Evolutionary conservation across 345 rosid genomes (phyloP), one percentile per base, ranked within the genome.

Genomic region (Lepidium africanum): DNA sequence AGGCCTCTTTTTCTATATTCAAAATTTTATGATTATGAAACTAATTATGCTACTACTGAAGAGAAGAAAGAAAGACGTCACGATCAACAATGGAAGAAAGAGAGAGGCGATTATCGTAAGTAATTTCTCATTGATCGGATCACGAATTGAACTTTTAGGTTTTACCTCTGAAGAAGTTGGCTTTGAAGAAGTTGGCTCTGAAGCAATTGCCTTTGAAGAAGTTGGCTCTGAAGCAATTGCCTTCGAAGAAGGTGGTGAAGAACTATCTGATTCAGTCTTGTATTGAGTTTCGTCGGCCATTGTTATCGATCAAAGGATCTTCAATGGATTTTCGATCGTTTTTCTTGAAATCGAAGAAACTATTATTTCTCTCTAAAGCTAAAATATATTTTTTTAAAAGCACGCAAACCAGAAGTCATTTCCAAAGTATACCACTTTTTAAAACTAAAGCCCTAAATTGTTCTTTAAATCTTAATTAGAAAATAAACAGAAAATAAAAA

Each of bases 311-410:
- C 47, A 49, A 37, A 58, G 23, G 48, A 3, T 45, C 55, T 42
- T 54, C 62, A 65, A 51, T 51, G 59, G 59, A 30, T 9, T n/a
- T 43, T 55, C 23, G 52, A 57, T 57, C 65, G 27, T 36, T 57
- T 27, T 57, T 59, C 66, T 69, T 69, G 73, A 39, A 5, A 9
- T 4, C 13, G 48, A 46, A 69, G 65, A 15, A 38, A 37, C 57
- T 25, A 33, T 10, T 47, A 45, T 49, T 9, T 14, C 56, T 9
- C 42, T 43, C 2, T 36, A 36, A 57, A 43, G 17, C 69, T 2
- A 15, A 37, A 53, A 19, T 15, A 15, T 21, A 21, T 33, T 14
- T 5, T 30, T 30, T 30, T 5, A 30, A 30, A 30, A 30, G 6
- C 33, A 30, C 33, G 33, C 35, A 17, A n/a, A 65, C n/a, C 43